These are phyloP conservation scores for Pezicula carpinea DNA, from an alignment of 2,329 filamentous ascomycete species.

Conservation along the genomic window DNA sequence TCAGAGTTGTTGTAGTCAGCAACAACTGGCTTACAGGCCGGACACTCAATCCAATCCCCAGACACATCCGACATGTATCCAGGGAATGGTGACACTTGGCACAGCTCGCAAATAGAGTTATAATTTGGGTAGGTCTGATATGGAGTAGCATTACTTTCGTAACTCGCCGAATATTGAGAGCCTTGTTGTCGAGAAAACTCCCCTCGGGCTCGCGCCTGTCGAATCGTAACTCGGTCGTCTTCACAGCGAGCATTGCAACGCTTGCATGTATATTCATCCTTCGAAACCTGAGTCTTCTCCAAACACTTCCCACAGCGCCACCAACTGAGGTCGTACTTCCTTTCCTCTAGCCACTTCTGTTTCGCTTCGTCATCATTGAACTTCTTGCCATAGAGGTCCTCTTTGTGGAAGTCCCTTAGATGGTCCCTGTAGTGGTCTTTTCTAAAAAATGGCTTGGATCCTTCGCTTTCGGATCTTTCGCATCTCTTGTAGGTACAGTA, in stretches of 20 bases:
- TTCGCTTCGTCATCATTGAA: conserved; percentile 8
- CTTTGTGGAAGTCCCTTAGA: conserved; percentile 41
- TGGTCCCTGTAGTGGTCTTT: conserved; percentile 46
- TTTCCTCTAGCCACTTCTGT: conserved; percentile 17
- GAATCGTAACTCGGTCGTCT: conserved; percentile 9
- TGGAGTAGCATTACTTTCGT: background rate
- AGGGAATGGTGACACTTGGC: background rate
- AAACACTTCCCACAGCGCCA: conserved; percentile 27
- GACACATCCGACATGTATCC: background rate
- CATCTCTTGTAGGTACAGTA: conserved; percentile 29
- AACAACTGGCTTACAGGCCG: background rate
- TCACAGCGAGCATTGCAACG: conserved; percentile 21
- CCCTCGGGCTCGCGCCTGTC: background rate
- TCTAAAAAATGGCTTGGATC: conserved; percentile 35
- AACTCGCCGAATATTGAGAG: background rate
- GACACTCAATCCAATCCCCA: background rate
- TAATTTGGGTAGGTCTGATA: background rate
- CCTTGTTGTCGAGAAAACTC: background rate
- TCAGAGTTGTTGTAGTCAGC: background rate
- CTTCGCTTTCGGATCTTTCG: conserved; percentile 18
- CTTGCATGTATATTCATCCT: conserved; percentile 16
- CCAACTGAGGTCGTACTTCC: conserved; percentile 12
- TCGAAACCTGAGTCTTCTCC: conserved; percentile 9
- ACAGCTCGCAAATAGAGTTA: background rate
- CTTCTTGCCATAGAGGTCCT: conserved; percentile 27